Percentiles rank a stretch among this genome's conserved stretches.
phyloP scores from a whole-genome alignment of 2,329 filamentous ascomycete species.

The Ceratocystis huliohia region DNA sequence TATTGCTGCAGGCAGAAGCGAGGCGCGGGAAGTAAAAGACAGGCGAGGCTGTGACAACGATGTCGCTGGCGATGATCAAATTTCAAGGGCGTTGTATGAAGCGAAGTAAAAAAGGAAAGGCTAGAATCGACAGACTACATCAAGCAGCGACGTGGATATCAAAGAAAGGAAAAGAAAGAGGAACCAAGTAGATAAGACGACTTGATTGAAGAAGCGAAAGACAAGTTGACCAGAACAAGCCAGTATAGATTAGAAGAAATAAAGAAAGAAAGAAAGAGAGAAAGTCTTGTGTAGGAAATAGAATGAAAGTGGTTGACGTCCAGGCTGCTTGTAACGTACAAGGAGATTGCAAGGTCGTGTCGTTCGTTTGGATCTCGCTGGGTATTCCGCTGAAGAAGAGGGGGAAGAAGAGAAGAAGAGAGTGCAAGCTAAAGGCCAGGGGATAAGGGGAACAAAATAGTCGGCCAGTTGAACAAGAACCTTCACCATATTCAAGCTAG shows the following conservation, averaged over 20 bases:
- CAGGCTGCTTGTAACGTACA: not conserved
- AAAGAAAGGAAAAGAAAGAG: not conserved
- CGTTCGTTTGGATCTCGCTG: slow-evolving; percentile 2
- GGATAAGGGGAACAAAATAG: slow-evolving; percentile 6
- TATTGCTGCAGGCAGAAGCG: not conserved
- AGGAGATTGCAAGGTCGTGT: not conserved
- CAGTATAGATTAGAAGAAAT: not conserved
- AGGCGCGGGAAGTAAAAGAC: not conserved
- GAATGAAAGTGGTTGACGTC: not conserved
- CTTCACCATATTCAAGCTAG: not conserved
- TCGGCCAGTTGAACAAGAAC: not conserved
- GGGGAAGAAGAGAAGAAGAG: not conserved
- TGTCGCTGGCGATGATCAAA: not conserved
- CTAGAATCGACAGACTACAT: slow-evolving; percentile 1
- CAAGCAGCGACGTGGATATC: not conserved
- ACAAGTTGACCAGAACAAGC: not conserved
- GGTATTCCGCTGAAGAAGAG: not conserved
- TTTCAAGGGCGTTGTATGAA: not conserved
- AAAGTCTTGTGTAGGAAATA: not conserved
- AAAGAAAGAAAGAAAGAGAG: not conserved
- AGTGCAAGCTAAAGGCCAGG: not conserved
- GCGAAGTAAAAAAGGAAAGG: not conserved
- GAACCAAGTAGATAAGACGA: not conserved
- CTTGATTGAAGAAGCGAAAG: not conserved
- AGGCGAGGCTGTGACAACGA: not conserved